phyloP scores from a whole-genome alignment of 805 yeast genomes.

The Suhomyces sp. region DNA sequence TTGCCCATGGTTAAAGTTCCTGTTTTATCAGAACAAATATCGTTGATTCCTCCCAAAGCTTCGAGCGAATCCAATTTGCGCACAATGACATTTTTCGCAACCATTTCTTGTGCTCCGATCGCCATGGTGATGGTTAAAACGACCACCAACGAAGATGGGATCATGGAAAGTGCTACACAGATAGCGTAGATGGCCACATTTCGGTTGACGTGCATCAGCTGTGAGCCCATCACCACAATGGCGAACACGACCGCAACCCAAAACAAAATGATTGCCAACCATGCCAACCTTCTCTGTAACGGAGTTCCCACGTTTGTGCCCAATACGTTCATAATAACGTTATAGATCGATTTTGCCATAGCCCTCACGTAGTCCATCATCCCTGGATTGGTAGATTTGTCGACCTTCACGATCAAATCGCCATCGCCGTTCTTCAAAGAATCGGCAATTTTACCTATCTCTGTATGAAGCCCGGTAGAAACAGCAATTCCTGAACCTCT shows the following conservation, averaged over 20 bases:
- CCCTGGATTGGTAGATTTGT: slow-evolving; percentile 35
- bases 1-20: slow-evolving; percentile 39
- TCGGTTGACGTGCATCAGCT: slow-evolving; percentile 28
- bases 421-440: slow-evolving; percentile 24
- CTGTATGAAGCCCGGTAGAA: slow-evolving; percentile 39
- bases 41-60: slow-evolving; percentile 45
- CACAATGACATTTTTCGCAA: slow-evolving; percentile 32
- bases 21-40: slow-evolving; percentile 88
- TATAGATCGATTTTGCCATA: slow-evolving; percentile 36
- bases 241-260: slow-evolving; percentile 44
- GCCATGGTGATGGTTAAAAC: slow-evolving; percentile 42
- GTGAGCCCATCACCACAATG: slow-evolving; percentile 38
- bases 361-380: slow-evolving; percentile 36
- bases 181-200: slow-evolving; percentile 40
- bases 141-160: slow-evolving; percentile 37
- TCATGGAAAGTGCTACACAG: slow-evolving; percentile 41
- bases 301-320: slow-evolving; percentile 48
- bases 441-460: slow-evolving; percentile 41
- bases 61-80: slow-evolving; percentile 37
- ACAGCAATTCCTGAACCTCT: slow-evolving; percentile 40
- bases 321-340: slow-evolving; percentile 43
- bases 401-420: slow-evolving; percentile 27
- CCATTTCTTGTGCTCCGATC: slow-evolving; percentile 40
- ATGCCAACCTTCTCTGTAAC: slow-evolving; percentile 43
- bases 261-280: slow-evolving; percentile 51